phyloP scores from a whole-genome alignment of 768 basidiomycete genomes.

The Cubamyces sp. region DNA sequence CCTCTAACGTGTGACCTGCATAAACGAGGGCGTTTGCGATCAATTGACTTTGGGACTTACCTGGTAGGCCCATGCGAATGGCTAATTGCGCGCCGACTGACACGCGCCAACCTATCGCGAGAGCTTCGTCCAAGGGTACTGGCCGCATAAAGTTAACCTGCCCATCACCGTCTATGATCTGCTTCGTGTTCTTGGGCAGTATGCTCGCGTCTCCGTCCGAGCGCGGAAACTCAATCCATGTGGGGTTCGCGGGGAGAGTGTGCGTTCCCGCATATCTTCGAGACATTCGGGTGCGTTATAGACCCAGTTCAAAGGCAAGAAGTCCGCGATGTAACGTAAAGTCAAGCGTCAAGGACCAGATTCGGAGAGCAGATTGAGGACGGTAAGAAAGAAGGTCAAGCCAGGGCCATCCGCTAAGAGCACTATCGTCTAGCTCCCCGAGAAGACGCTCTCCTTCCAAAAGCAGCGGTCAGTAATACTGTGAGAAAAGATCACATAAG shows the following conservation, averaged over 20 bases:
- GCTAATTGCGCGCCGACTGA: conserved; percentile 48
- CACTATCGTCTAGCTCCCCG: too few species aligned
- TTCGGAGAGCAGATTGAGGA: too few species aligned
- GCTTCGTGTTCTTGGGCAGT: conserved; percentile 63
- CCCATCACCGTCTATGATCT: conserved; percentile 58
- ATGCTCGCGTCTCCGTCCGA: conserved; percentile 58
- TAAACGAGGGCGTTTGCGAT: background rate
- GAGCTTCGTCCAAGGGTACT: conserved; percentile 52
- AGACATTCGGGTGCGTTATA: conserved; percentile 7
- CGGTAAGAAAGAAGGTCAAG: too few species aligned
- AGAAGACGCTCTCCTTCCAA: too few species aligned
- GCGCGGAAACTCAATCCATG: conserved; percentile 60
- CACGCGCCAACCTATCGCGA: conserved; percentile 58
- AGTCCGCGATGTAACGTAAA: too few species aligned
- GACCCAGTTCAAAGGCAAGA: too few species aligned
- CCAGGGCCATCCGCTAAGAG: too few species aligned
- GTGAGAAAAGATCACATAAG: background rate
- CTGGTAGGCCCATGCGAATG: conserved; percentile 48
- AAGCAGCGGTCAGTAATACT: background rate
- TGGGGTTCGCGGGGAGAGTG: conserved; percentile 53
- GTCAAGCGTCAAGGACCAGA: too few species aligned
- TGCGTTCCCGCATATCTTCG: conserved; percentile 15
- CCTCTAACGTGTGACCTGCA: conserved; percentile 40
- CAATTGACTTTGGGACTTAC: conserved; percentile 40
- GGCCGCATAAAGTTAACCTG: conserved; percentile 74